A percentile compares a stretch with the other conserved stretches of the same genome.
Evolutionary conservation across 177 flowering plant genomes (phyloP).

Genomic region (Vitis hybrid): DNA sequence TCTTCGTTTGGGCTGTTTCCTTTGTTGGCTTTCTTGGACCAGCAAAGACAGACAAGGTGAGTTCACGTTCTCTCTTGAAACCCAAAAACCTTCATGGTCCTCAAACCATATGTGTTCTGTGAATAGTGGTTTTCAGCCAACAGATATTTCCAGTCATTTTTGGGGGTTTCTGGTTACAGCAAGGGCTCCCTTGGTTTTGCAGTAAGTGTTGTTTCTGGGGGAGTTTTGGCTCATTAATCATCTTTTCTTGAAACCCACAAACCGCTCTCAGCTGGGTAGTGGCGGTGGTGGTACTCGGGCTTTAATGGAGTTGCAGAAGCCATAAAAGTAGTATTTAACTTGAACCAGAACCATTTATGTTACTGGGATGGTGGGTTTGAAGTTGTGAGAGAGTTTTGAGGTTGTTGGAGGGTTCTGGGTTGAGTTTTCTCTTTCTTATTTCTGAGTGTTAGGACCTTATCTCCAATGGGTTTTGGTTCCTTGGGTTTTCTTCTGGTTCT

Average conservation of each 20-base stretch:
- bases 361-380: slow-evolving; percentile 1
- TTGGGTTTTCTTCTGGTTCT: slow-evolving; percentile 38
- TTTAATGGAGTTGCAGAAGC: slow-evolving; percentile 12
- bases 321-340: not conserved
- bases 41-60: slow-evolving; percentile 30
- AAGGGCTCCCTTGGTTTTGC: not conserved
- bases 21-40: slow-evolving; percentile 25
- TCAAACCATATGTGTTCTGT: slow-evolving; percentile 11
- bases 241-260: slow-evolving; percentile 3
- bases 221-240: slow-evolving; percentile 2
- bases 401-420: slow-evolving; percentile 2
- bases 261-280: not conserved
- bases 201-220: not conserved
- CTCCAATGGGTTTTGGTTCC: slow-evolving; percentile 46
- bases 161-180: slow-evolving; percentile 6
- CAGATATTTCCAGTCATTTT: slow-evolving; percentile 4
- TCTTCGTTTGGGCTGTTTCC: slow-evolving; percentile 17
- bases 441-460: slow-evolving; percentile 7
- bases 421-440: not conserved
- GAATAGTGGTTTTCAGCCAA: not conserved
- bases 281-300: not conserved
- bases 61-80: slow-evolving; percentile 23
- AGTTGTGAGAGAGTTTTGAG: slow-evolving; percentile 10
- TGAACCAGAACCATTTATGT: slow-evolving; percentile 6
- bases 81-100: not conserved